Evolutionary conservation across 345 rosid genomes (phyloP).

Genomic region (Rhodomyrtus tomentosa): DNA sequence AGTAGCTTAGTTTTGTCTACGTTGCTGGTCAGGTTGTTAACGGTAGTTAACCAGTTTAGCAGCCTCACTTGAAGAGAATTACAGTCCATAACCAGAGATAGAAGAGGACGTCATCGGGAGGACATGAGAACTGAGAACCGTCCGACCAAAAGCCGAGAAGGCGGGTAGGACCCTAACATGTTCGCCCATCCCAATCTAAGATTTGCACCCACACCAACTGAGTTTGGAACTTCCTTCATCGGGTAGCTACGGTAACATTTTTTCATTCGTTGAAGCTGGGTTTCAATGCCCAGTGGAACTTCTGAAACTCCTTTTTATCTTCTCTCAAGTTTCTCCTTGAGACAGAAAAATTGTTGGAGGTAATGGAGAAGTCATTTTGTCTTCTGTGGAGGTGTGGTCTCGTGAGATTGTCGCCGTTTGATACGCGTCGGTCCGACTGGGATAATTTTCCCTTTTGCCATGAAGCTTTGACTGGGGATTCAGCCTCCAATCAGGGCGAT

Average conservation of each 20-base stretch:
- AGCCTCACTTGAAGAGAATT: neutral
- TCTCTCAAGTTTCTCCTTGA: neutral
- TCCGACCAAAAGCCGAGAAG: conserved; percentile 1
- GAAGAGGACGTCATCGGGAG: too few species aligned
- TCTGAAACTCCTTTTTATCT: neutral
- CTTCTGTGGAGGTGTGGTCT: neutral
- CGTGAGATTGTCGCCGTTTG: neutral
- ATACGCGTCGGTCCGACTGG: neutral
- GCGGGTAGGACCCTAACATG: too few species aligned
- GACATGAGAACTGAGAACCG: too few species aligned
- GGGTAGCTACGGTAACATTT: neutral
- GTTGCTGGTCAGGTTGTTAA: neutral
- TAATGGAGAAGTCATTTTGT: neutral
- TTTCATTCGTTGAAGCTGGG: neutral
- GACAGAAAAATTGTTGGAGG: neutral
- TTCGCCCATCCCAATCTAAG: neutral
- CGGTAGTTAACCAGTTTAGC: neutral
- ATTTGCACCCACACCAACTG: neutral
- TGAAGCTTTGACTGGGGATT: neutral
- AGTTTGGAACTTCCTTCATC: neutral
- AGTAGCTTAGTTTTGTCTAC: neutral
- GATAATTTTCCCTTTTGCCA: neutral
- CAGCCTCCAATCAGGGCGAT: neutral
- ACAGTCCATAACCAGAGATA: neutral
- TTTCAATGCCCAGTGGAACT: neutral